Base-by-base conservation (phyloP, 192 early-diverging fungal genomes). In the Lunasporangiospora selenospora region DNA sequence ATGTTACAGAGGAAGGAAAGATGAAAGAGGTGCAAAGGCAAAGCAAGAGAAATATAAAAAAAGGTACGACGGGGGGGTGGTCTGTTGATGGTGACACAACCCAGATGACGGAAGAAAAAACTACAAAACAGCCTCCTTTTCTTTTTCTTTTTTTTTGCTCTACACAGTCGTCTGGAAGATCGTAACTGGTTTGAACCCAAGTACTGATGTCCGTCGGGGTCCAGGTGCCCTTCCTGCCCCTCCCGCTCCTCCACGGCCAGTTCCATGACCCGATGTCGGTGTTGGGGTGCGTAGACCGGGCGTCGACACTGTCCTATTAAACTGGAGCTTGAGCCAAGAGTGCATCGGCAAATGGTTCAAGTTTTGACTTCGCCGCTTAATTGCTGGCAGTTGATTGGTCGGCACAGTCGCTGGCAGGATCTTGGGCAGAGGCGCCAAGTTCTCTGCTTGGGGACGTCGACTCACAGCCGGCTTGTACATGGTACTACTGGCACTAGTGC, bases 271-370 rank as follows among this genome's bases (percentile, higher is more conserved):
- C n/a, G n/a, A n/a, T n/a, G n/a, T n/a, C n/a, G n/a, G n/a, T n/a
- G n/a, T n/a, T n/a, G n/a, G n/a, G n/a, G n/a, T n/a, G n/a, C 55
- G 19, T 0, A 42, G 29, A 5, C 59, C 59, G 4, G 59, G 58
- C 1, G 52, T 62, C 10, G 67, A 57, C 59, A 56, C 62, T 13
- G 67, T 71, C 59, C 58, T 71, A 29, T 51, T 71, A 48, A 71
- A 71, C 59, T 71, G 59, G 41, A 71, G 51, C 41, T 71, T 58
- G 3, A 71, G 24, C 67, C 67, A 71, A 0, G 67, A 71, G 26
- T 71, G 67, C 3, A 71, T 53, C 4, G 67, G 67, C 4, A 71
- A 24, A 36, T 71, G 58, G 11, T 54, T 24, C 21, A 65, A 38
- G 19, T 57, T 55, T 23, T 71, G 52, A 16, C 54, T 45, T 0